Evolutionary conservation across 345 rosid genomes (phyloP), one percentile per base, ranked within the genome.

Genomic region (Excoecaria agallocha): DNA sequence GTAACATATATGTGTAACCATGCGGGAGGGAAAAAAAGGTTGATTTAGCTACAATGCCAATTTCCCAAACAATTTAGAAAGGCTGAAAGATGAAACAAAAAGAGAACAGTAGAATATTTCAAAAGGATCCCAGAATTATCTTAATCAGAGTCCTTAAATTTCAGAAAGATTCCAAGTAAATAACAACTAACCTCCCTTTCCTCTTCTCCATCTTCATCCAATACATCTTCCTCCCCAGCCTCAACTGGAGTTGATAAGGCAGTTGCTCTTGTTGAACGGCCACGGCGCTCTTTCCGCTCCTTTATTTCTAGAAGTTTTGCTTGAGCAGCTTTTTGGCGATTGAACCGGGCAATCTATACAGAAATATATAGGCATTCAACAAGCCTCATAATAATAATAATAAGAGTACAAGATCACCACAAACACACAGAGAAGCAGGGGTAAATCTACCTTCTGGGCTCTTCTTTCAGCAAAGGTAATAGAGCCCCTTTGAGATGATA

Each of bases 141-240:
- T 3, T 13, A 24, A 50, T 66, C 10, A n/a, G 16, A 63, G 41
- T 22, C 20, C 17, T 24, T 20, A 15, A 43, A 20, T 15, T 16
- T 54, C 22, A 74, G 41, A 46, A 49, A 13, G 41, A 3, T 57
- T 39, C 30, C 1, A n/a, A 10, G 38, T 10, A 35, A 41, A 25
- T 48, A 52, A 64, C 55, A 65, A 80, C 91, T 79, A 74, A 91
- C 98, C 92, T 96, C 99, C 55, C 99, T 85, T 76, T 96, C 98
- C 79, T 96, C 98, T 87, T 96, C 99, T 45, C 92, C 84, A 75
- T 93, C 98, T 17, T 91, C 98, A 82, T 93, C 97, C 60, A 89
- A 30, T n/a, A n/a, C n/a, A n/a, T n/a, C n/a, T n/a, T n/a, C n/a
- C n/a, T n/a, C n/a, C n/a, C n/a, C n/a, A n/a, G 83, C 75, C 85